Conservation (phyloP, 2,329 filamentous ascomycete species). For the Colletotrichum tabaci region DNA sequence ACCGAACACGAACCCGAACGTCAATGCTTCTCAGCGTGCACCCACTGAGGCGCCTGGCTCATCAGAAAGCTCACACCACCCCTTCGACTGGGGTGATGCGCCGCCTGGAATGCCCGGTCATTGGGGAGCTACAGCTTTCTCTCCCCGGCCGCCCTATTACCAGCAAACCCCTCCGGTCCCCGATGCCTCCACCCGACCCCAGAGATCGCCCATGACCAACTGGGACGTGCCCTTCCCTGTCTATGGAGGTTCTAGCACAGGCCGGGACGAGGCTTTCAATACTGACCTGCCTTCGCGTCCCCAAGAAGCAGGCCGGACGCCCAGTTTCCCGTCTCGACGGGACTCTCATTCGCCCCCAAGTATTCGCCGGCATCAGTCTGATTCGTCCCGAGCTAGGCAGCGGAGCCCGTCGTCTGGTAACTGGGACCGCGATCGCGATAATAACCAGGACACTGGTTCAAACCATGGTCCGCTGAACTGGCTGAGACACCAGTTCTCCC, state of each 20-base stretch:
- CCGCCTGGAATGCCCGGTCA: slow-evolving; percentile 31
- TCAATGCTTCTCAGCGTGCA: slow-evolving; percentile 6
- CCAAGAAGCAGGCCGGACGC: slow-evolving; percentile 23
- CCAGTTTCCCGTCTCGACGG: slow-evolving; percentile 49
- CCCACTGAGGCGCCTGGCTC: slow-evolving; percentile 11
- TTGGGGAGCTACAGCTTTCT: slow-evolving; percentile 18
- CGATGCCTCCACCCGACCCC: slow-evolving; percentile 25
- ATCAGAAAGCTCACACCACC: slow-evolving; percentile 25
- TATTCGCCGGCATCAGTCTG: slow-evolving; percentile 48
- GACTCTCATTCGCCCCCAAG: slow-evolving; percentile 58
- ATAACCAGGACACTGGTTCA: slow-evolving; percentile 52
- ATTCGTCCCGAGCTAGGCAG: slow-evolving; percentile 53
- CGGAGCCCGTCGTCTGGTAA: slow-evolving; percentile 57
- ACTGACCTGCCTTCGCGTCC: slow-evolving; percentile 22
- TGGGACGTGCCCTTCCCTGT: slow-evolving; percentile 24
- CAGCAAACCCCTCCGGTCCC: slow-evolving; percentile 20
- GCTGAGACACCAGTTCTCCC: slow-evolving; percentile 59
- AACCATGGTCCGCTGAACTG: slow-evolving; percentile 58
- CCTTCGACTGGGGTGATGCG: slow-evolving; percentile 20
- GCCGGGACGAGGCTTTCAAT: not conserved
- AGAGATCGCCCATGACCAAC: slow-evolving; percentile 1
- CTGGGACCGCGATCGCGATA: slow-evolving; percentile 47
- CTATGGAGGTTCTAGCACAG: slow-evolving; percentile 18
- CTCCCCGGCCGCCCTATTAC: slow-evolving; percentile 2
- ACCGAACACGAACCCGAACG: slow-evolving; percentile 25